phyloP scores from a whole-genome alignment of 805 yeast genomes.

The Metschnikowia kunwiensis region DNA sequence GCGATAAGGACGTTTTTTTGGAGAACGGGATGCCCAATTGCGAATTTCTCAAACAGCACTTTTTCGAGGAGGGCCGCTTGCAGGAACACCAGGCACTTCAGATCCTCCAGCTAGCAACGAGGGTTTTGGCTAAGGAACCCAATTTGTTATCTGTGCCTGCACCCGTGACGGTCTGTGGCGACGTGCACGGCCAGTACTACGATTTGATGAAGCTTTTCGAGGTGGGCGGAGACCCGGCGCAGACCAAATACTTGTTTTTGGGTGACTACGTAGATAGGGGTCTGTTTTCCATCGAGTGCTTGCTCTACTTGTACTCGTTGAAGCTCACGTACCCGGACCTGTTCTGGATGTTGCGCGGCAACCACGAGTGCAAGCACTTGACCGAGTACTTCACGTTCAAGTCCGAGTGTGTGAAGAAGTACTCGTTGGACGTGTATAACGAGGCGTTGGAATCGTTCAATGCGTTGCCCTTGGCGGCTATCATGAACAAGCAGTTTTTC shows the following conservation, averaged over 20 bases:
- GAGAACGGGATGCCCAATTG: constrained; percentile 68
- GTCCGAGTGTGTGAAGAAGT: constrained; percentile 85
- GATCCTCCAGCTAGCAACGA: constrained; percentile 65
- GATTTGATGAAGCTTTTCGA: constrained; percentile 89
- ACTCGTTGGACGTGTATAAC: constrained; percentile 61
- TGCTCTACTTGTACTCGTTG: constrained; percentile 71
- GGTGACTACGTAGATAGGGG: constrained; percentile 98
- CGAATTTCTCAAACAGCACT: constrained; percentile 68
- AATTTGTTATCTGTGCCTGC: constrained; percentile 79
- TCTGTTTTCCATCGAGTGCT: constrained; percentile 78
- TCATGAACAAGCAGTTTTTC: constrained; percentile 90
- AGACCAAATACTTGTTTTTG: constrained; percentile 74
- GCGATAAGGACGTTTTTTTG: constrained; percentile 64
- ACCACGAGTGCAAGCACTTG: constrained; percentile 91
- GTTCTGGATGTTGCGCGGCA: constrained; percentile 84
- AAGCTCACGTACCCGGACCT: constrained; percentile 73
- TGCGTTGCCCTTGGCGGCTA: constrained; percentile 85
- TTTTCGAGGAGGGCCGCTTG: constrained; percentile 77
- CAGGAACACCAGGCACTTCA: constrained; percentile 64
- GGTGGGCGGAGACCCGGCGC: constrained; percentile 83
- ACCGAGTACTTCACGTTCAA: constrained; percentile 93
- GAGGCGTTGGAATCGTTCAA: constrained; percentile 77
- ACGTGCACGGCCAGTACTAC: constrained; percentile 92
- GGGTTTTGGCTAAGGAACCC: constrained; percentile 65
- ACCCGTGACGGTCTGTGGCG: constrained; percentile 95